A percentile compares a stretch with the other conserved stretches of the same genome.
These are phyloP conservation scores for Wickerhamiella slavikovae DNA, from an alignment of 805 yeast genomes.

Conservation along the genomic window DNA sequence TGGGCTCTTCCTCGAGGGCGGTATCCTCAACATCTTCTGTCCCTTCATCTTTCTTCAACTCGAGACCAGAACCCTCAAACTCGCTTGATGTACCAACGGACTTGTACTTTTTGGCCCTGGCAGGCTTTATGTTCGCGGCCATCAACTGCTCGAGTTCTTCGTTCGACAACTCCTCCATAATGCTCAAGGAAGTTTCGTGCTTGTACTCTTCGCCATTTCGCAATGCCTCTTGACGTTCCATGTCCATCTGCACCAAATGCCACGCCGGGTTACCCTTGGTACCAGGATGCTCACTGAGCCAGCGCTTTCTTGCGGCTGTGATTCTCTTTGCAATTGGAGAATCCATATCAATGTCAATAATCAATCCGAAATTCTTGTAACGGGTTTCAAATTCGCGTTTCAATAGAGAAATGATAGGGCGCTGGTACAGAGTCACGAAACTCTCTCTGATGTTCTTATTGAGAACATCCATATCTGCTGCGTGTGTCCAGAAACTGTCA, in stretches of 20 bases:
- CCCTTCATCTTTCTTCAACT: conserved; percentile 13
- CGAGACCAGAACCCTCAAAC: conserved; percentile 14
- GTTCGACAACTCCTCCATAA: conserved; percentile 15
- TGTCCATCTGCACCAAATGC: conserved; percentile 47
- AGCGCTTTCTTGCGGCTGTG: conserved; percentile 26
- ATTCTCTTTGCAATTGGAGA: conserved; percentile 33
- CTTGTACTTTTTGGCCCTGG: conserved; percentile 1
- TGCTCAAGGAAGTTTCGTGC: conserved; percentile 43
- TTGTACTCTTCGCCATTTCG: conserved; percentile 20
- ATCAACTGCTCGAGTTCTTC: conserved; percentile 17
- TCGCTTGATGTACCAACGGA: conserved; percentile 1
- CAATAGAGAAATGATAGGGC: conserved; percentile 47
- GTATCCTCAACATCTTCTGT: conserved; percentile 12
- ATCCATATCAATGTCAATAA: conserved; percentile 30
- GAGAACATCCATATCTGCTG: conserved; percentile 59
- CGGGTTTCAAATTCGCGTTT: conserved; percentile 65
- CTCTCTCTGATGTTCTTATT: conserved; percentile 50
- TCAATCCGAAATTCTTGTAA: conserved; percentile 49
- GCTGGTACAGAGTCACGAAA: conserved; percentile 58
- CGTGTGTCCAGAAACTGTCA: conserved; percentile 97
- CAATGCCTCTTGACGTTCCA: conserved; percentile 41
- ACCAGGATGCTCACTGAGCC: conserved; percentile 19
- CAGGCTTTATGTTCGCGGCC: conserved; percentile 9
- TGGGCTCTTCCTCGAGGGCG: conserved; percentile 5
- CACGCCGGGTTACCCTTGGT: conserved; percentile 22